Base-by-base conservation (phyloP, 176 grass and related monocot species). In the Dactylis glomerata region DNA sequence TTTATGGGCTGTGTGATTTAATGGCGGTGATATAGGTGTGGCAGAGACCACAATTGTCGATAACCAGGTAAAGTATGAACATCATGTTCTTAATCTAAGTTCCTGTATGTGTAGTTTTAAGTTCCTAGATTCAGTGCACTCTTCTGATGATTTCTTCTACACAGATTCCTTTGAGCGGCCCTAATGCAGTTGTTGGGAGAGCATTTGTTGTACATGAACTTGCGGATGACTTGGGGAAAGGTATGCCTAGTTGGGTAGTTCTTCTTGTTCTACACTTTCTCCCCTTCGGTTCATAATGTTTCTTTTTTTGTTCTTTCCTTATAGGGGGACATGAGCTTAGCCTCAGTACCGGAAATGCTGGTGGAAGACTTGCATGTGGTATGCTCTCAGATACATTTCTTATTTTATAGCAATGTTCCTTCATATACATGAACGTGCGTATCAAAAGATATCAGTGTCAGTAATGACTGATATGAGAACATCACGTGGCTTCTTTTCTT, bases 161-260 rank as follows among this genome's bases (percentile, higher is more conserved):
- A 58, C 42, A 99, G 96, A 99, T 99, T 82, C 93, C 89, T 78
- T 92, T 99, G 75, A 89, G 14, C 7, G 96, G 96, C 50, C 77
- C 88, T 46, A 96, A 96, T 82, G 88, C 93, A 79, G 89, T 96
- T 71, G 91, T 99, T 83, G 93, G 96, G 75, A 90, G 96, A 85
- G 96, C 96, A 69, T 94, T 99, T 76, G 96, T 99, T 77, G 96
- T 99, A 81, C 96, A 99, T 92, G 96, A 99, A 72, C 87, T 99
- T 90, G 77, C 87, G 90, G 96, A 99, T 89, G 96, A 99, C 89
- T 84, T 99, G 86, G 96, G 96, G 23, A 96, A 99, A 90, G 96
- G 96, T 99, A 85, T 23, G 38, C n/a, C 56, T 81, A 79, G 50
- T 82, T 23, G 32, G 14, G n/a, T 81, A 75, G 50, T 67, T 92